Conservation (phyloP, 805 yeast genomes). For the Teunomyces cretensis region DNA sequence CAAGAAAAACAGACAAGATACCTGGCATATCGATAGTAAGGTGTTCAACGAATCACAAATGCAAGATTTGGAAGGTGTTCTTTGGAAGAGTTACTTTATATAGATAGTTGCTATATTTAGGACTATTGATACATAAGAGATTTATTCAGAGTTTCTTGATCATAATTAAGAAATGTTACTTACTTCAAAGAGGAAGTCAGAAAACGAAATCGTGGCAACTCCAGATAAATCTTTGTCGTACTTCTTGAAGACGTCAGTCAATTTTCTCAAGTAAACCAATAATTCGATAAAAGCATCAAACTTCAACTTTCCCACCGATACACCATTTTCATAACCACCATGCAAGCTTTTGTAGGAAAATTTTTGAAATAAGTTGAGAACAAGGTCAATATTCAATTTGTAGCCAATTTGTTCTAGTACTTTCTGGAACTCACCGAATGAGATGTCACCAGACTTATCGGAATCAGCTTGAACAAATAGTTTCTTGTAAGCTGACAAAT, state of each 20-base stretch:
- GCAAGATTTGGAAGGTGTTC: slow-evolving; percentile 90
- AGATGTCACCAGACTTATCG: slow-evolving; percentile 57
- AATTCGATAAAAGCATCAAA: slow-evolving; percentile 84
- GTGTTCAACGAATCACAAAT: slow-evolving; percentile 75
- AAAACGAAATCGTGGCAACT: slow-evolving; percentile 62
- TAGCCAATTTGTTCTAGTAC: slow-evolving; percentile 68
- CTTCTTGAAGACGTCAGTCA: slow-evolving; percentile 76
- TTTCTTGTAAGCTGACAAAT: slow-evolving; percentile 64
- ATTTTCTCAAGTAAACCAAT: slow-evolving; percentile 70
- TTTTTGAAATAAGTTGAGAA: slow-evolving; percentile 55
- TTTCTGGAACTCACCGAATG: slow-evolving; percentile 63
- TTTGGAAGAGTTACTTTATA: slow-evolving; percentile 90
- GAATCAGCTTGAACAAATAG: slow-evolving; percentile 61
- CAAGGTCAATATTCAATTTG: slow-evolving; percentile 55
- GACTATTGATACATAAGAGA: neutral
- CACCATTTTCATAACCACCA: slow-evolving; percentile 20
- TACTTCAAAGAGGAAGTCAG: slow-evolving; percentile 61
- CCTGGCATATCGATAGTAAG: slow-evolving; percentile 88
- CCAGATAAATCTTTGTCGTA: slow-evolving; percentile 77
- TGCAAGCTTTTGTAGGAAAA: slow-evolving; percentile 44
- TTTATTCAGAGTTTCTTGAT: neutral
- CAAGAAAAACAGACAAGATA: slow-evolving; percentile 89
- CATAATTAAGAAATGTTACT: slow-evolving; percentile 25
- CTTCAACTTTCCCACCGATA: slow-evolving; percentile 48
- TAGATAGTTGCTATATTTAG: slow-evolving; percentile 23